Conservation (phyloP, 2,329 filamentous ascomycete species). For the Phoma sp. region DNA sequence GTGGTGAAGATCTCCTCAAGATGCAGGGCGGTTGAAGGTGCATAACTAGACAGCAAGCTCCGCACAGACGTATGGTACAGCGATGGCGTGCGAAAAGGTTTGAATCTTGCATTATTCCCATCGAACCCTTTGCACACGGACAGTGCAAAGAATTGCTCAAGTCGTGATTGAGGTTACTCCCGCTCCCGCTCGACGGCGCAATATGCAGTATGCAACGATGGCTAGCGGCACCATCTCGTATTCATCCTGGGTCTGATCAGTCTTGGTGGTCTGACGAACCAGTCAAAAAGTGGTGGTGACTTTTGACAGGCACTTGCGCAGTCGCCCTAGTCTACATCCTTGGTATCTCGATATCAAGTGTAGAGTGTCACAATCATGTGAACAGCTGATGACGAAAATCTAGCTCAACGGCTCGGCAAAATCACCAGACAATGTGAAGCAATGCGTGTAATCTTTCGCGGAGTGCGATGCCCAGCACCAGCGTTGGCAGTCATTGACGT, state of each 20-base stretch:
- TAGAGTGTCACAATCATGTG: neutral
- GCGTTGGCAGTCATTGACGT: neutral
- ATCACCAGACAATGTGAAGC: neutral
- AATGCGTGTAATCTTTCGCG: neutral
- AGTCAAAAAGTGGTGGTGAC: neutral
- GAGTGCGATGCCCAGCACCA: neutral
- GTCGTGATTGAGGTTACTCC: conserved; percentile 35
- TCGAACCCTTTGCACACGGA: neutral
- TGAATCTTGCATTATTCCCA: neutral
- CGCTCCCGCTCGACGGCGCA: conserved; percentile 43
- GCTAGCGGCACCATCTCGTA: conserved; percentile 35
- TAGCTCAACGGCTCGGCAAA: neutral
- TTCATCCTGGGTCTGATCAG: conserved; percentile 42
- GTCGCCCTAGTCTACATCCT: neutral
- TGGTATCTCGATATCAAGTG: neutral
- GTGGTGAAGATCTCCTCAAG: neutral
- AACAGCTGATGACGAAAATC: neutral
- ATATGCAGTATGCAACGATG: conserved; percentile 23
- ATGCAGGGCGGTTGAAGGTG: neutral
- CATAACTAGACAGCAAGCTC: neutral
- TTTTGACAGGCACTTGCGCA: neutral
- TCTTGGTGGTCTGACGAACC: conserved; percentile 17
- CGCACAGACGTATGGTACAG: neutral
- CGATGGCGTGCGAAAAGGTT: neutral
- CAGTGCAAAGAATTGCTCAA: conserved; percentile 15